Evolutionary conservation across 208 protist genomes (phyloP).

Genomic region (Trypanosoma theileri): DNA sequence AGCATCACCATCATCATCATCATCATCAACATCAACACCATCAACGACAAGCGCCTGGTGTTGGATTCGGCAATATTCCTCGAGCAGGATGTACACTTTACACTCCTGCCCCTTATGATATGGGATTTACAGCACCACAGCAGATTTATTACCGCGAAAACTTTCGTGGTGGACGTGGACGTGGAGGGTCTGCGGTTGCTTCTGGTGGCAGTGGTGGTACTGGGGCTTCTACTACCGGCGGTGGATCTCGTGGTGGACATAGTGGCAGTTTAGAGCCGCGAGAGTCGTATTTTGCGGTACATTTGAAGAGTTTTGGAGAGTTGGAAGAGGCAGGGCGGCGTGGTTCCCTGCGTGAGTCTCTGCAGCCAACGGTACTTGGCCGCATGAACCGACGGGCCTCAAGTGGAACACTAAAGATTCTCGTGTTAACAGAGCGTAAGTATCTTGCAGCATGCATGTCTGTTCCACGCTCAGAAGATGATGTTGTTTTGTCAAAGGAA

Average conservation of each 20-base stretch:
- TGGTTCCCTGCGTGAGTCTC: conserved; percentile 47
- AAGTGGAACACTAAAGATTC: conserved; percentile 38
- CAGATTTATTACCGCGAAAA: conserved; percentile 9
- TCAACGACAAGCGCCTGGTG: conserved; percentile 8
- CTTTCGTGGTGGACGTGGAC: too few species aligned
- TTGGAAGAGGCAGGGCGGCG: conserved; percentile 64
- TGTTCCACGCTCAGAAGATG: conserved; percentile 51
- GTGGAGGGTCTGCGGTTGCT: too few species aligned
- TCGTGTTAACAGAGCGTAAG: conserved; percentile 61
- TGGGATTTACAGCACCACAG: conserved; percentile 11
- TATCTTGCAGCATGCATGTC: conserved; percentile 69
- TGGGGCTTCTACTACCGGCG: too few species aligned
- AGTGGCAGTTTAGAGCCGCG: conserved; percentile 26
- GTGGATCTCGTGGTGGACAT: conserved; percentile 15
- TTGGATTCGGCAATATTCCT: conserved; percentile 25
- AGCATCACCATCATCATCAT: conserved; percentile 24
- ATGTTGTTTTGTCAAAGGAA: conserved; percentile 66
- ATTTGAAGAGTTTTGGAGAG: conserved; percentile 70
- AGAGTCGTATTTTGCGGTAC: conserved; percentile 55
- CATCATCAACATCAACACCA: conserved; percentile 30
- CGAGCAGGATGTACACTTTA: background rate
- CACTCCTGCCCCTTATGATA: background rate
- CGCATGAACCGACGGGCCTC: conserved; percentile 37
- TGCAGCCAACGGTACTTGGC: conserved; percentile 35
- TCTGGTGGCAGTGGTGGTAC: too few species aligned